phyloP scores from a whole-genome alignment of 1,284 basidiomycete species.

The Leccinum insigne region DNA sequence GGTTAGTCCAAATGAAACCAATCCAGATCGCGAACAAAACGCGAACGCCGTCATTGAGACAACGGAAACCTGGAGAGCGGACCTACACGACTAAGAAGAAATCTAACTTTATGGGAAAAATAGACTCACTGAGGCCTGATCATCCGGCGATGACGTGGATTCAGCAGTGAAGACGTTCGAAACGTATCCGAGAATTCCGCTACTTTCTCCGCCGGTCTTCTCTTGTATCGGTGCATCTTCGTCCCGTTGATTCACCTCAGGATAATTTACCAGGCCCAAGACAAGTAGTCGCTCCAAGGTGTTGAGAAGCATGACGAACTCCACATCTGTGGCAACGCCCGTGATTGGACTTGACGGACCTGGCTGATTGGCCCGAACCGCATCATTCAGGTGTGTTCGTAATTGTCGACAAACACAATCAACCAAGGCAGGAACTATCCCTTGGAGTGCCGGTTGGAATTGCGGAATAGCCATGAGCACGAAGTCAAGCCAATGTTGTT shows the following conservation, averaged over 20 bases:
- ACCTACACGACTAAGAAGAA: slow-evolving; percentile 41
- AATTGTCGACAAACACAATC: slow-evolving; percentile 83
- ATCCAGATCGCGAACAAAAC: slow-evolving; percentile 73
- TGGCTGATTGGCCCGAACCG: slow-evolving; percentile 45
- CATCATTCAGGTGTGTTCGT: slow-evolving; percentile 55
- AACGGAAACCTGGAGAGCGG: slow-evolving; percentile 68
- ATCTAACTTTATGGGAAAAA: background rate
- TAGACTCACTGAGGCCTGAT: slow-evolving; percentile 55
- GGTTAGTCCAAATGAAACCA: slow-evolving; percentile 51
- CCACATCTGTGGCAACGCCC: slow-evolving; percentile 69
- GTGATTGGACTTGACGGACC: slow-evolving; percentile 43
- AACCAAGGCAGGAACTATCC: slow-evolving; percentile 75
- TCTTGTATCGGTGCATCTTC: slow-evolving; percentile 58
- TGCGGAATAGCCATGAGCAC: slow-evolving; percentile 88
- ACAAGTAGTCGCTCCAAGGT: slow-evolving; percentile 80
- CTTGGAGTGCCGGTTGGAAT: slow-evolving; percentile 70
- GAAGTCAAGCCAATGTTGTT: slow-evolving; percentile 98
- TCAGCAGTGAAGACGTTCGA: slow-evolving; percentile 80
- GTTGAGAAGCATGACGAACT: slow-evolving; percentile 82
- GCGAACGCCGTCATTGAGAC: slow-evolving; percentile 70
- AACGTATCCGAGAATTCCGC: slow-evolving; percentile 78
- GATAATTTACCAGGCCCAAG: slow-evolving; percentile 54
- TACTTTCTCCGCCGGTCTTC: slow-evolving; percentile 51
- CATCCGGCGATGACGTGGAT: slow-evolving; percentile 45
- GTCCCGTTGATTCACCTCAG: slow-evolving; percentile 51